phyloP scores from a whole-genome alignment of 2,329 filamentous ascomycete genomes.

The Tolypocladium sp. region DNA sequence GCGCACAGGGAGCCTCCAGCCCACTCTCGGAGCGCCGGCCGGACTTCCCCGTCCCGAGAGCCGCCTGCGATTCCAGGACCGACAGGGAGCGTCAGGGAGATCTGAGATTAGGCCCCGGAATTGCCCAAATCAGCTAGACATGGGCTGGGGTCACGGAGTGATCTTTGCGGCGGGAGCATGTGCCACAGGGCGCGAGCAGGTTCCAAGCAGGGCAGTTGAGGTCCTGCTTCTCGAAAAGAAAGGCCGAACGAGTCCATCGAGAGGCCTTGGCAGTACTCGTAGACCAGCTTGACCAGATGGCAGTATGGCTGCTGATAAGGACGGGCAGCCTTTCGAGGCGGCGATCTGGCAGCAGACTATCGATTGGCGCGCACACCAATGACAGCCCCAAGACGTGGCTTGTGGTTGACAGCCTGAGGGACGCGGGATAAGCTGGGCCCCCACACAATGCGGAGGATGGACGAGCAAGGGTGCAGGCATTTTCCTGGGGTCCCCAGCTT shows the following conservation, averaged over 20 bases:
- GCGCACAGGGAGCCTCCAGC: background rate
- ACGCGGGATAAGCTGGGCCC: background rate
- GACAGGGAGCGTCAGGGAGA: constrained; percentile 20
- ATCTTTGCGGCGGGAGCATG: background rate
- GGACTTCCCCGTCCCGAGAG: constrained; percentile 19
- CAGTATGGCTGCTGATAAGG: background rate
- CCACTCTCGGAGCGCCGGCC: constrained; percentile 4
- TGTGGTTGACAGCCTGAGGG: background rate
- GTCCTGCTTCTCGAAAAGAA: background rate
- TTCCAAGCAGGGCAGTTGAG: background rate
- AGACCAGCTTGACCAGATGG: background rate
- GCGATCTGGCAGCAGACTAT: constrained; percentile 9
- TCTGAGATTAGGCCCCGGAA: constrained; percentile 25
- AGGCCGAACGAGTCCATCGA: background rate
- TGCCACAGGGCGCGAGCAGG: background rate
- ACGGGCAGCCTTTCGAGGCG: background rate
- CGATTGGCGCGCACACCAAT: constrained; percentile 1
- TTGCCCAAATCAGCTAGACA: constrained; percentile 17
- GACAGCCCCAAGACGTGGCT: constrained; percentile 2
- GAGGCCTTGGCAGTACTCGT: background rate
- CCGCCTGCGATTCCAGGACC: constrained; percentile 2
- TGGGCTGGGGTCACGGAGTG: background rate
- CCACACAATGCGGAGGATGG: constrained; percentile 3
- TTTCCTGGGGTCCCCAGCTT: constrained; percentile 7
- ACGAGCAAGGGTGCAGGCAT: background rate